A percentile compares a stretch with the other conserved stretches of the same genome.
phyloP scores from a whole-genome alignment of 805 yeast species.

The Metschnikowia picachoensis region DNA sequence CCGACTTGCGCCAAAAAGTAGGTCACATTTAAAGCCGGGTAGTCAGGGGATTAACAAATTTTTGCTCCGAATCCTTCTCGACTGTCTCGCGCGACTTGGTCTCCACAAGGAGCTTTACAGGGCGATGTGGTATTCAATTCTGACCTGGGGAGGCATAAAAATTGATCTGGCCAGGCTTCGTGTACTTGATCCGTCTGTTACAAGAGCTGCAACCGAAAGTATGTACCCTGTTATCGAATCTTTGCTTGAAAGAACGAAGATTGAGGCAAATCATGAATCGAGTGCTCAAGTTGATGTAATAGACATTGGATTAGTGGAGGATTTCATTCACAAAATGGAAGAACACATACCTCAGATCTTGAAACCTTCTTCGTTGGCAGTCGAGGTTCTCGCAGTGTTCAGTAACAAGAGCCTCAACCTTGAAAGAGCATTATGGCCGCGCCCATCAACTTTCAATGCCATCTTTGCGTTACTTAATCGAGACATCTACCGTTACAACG shows the following conservation, averaged over 20 bases:
- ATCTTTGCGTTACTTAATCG: slow-evolving; percentile 28
- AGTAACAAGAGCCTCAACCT: slow-evolving; percentile 15
- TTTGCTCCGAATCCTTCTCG: slow-evolving; percentile 27
- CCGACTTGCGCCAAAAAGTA: not conserved
- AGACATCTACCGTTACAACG: slow-evolving; percentile 27
- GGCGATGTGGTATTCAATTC: slow-evolving; percentile 31
- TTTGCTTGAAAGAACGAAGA: not conserved
- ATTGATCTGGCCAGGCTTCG: slow-evolving; percentile 8
- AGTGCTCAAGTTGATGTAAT: slow-evolving; percentile 12
- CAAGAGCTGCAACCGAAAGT: slow-evolving; percentile 1
- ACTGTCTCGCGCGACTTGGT: slow-evolving; percentile 30
- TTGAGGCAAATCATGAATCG: not conserved
- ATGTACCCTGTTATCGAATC: slow-evolving; percentile 5
- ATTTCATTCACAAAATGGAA: slow-evolving; percentile 31
- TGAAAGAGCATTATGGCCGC: slow-evolving; percentile 18
- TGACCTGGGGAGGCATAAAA: slow-evolving; percentile 31
- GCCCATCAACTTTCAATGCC: slow-evolving; percentile 28
- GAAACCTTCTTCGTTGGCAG: slow-evolving; percentile 21
- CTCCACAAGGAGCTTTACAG: slow-evolving; percentile 26
- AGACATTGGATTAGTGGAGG: slow-evolving; percentile 32
- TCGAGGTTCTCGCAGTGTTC: slow-evolving; percentile 27
- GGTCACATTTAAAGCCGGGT: slow-evolving; percentile 8
- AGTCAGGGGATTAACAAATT: slow-evolving; percentile 28
- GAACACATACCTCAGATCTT: slow-evolving; percentile 20
- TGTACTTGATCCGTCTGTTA: not conserved